A percentile compares a stretch with the other conserved stretches of the same genome.
These are phyloP conservation scores for Vitis hybrid DNA, from an alignment of 177 flowering plant species.

Conservation along the genomic window DNA sequence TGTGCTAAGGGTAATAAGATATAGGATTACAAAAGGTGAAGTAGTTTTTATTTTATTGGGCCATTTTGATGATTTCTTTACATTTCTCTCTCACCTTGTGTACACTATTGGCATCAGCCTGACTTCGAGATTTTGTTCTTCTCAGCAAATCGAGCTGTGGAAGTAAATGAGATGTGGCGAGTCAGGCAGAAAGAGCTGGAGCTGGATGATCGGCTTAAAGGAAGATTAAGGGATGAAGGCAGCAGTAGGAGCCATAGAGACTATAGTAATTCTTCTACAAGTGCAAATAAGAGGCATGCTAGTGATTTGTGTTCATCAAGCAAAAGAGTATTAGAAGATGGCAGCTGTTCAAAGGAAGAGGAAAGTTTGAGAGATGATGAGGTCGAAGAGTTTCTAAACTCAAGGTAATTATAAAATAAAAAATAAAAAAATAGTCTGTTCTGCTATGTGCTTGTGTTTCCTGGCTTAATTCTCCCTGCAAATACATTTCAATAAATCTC, in stretches of 20 bases:
- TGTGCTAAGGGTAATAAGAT: too few species aligned
- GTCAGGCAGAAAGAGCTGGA: constrained; percentile 71
- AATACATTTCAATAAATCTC: too few species aligned
- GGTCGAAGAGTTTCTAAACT: constrained; percentile 69
- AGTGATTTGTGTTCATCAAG: constrained; percentile 34
- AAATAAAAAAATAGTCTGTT: too few species aligned
- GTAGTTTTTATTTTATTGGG: too few species aligned
- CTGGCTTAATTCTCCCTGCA: neutral
- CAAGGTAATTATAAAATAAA: constrained; percentile 42
- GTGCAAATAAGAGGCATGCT: constrained; percentile 21
- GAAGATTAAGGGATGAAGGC: constrained; percentile 32
- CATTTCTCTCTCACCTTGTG: neutral
- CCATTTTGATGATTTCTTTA: neutral
- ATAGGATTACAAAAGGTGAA: too few species aligned
- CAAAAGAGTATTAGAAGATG: constrained; percentile 32
- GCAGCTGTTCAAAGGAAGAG: constrained; percentile 22
- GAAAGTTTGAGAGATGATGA: constrained; percentile 63
- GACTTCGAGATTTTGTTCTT: neutral
- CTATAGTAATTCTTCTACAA: constrained; percentile 18
- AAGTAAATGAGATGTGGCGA: constrained; percentile 93
- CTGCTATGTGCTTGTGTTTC: constrained; percentile 4
- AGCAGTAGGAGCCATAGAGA: constrained; percentile 22
- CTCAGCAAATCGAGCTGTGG: constrained; percentile 80
- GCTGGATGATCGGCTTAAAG: constrained; percentile 51
- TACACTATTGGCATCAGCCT: neutral